Base-by-base conservation (phyloP, 345 rosid genomes). In the Salix suchowensis region DNA sequence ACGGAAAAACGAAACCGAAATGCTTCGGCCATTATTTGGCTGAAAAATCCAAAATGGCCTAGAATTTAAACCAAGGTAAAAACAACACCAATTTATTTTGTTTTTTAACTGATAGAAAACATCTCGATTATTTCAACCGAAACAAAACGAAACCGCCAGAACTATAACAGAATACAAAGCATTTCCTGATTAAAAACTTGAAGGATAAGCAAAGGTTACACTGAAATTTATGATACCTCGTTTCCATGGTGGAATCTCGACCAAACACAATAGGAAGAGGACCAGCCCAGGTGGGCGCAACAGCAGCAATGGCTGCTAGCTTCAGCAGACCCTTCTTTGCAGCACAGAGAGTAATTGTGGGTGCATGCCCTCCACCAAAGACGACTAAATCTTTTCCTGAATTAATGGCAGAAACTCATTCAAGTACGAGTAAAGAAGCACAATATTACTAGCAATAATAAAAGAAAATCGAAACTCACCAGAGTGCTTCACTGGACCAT, bases 261-360 rank as follows among this genome's bases (percentile, higher is more conserved):
- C 96, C 97, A 80, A 94, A 94, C 36, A 92, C 97, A 67, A 94
- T 89, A 44, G 95, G 98, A 32, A 94, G 91, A 62, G 97, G 97
- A 58, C 97, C 97, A 75, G 97, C 95, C 96, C 95, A 91, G 70
- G 97, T 94, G 40, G 97, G 97, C 24, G 98, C 97, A 68, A 92
- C 91, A 14, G 96, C 96, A 72, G 96, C 95, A 62, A 90, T 89
- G 61, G 95, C 97, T 77, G 84, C 82, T 69, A 97, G 93, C 82
- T 91, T 91, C 76, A 91, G 89, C 86, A 94, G 79, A 80, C 87
- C 91, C 76, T 91, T 92, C 77, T 82, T 86, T 1, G 90, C 83
- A 39, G 97, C 98, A 84, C 92, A 90, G 68, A 91, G 80, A 68
- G 84, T 77, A 66, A 90, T 73, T 67, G 95, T 90, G 74, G 97